phyloP scores from a whole-genome alignment of 768 basidiomycete genomes.

The Tephrocybe rancida region DNA sequence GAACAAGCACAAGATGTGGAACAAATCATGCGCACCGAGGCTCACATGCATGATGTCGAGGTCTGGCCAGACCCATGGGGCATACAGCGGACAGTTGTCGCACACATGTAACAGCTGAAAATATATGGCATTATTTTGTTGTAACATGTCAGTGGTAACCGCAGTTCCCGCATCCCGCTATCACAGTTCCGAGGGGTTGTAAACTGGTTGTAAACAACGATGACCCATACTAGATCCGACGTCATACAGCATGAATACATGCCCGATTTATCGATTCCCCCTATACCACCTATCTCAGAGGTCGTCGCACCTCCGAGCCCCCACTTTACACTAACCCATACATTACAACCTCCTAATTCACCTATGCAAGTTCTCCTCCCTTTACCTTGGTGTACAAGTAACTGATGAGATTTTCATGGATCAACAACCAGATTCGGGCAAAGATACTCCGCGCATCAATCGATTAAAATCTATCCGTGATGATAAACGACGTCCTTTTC shows the following conservation, averaged over 20 bases:
- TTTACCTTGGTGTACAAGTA: not conserved
- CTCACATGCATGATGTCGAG: constrained; percentile 49
- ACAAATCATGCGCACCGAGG: constrained; percentile 53
- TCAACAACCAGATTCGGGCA: too few relatives aligned
- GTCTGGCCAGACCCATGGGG: constrained; percentile 86
- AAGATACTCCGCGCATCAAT: not conserved
- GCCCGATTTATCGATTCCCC: not conserved
- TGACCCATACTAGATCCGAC: not conserved
- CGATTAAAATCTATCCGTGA: not conserved
- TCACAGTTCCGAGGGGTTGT: constrained; percentile 1
- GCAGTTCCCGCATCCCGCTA: not conserved
- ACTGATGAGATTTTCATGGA: not conserved
- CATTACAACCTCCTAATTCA: too few relatives aligned
- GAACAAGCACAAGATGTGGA: constrained; percentile 68
- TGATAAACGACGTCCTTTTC: not conserved
- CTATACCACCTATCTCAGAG: not conserved
- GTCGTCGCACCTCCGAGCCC: not conserved
- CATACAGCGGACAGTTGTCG: constrained; percentile 71
- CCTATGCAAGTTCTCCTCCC: too few relatives aligned
- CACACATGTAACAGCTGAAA: constrained; percentile 34
- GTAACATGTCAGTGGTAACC: not conserved
- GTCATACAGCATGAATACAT: not conserved
- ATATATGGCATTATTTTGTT: not conserved
- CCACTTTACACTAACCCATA: not conserved
- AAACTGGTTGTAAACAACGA: constrained; percentile 8